phyloP scores from a whole-genome alignment of 1,284 basidiomycete genomes.

The Singerocomus inundabilis region DNA sequence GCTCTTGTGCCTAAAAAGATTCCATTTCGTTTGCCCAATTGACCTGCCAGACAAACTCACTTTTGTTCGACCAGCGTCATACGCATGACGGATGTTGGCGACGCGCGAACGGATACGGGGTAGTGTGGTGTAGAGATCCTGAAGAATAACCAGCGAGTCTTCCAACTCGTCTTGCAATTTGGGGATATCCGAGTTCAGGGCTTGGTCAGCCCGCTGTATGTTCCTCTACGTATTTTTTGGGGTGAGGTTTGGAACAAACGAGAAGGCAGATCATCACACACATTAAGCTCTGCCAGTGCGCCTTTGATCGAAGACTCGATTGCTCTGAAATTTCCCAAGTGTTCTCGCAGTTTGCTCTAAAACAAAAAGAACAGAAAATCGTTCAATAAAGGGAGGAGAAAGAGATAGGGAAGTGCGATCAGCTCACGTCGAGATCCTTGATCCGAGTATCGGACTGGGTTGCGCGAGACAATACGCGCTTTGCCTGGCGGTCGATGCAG shows the following conservation, averaged over 20 bases:
- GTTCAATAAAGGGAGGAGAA: neutral
- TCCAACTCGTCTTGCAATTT: constrained; percentile 57
- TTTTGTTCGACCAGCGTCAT: constrained; percentile 68
- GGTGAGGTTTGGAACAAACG: neutral
- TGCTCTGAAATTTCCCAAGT: constrained; percentile 67
- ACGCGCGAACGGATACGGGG: constrained; percentile 61
- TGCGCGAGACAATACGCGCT: constrained; percentile 50
- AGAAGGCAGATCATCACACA: constrained; percentile 24
- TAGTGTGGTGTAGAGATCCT: constrained; percentile 50
- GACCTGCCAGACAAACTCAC: constrained; percentile 32
- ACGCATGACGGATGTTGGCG: constrained; percentile 54
- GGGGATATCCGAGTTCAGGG: constrained; percentile 56
- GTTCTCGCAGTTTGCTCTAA: constrained; percentile 61
- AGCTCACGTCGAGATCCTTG: constrained; percentile 64
- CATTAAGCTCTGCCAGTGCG: constrained; percentile 56
- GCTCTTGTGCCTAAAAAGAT: constrained; percentile 51
- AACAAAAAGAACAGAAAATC: neutral
- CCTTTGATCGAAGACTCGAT: constrained; percentile 67
- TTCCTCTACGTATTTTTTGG: constrained; percentile 45
- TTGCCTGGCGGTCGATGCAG: constrained; percentile 44
- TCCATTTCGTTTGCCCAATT: neutral
- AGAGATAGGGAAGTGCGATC: neutral
- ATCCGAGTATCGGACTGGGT: constrained; percentile 59
- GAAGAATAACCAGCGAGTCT: constrained; percentile 51
- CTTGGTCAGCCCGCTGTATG: constrained; percentile 52